phyloP scores from a whole-genome alignment of 208 protist genomes.

The Trypanosoma vivax region DNA sequence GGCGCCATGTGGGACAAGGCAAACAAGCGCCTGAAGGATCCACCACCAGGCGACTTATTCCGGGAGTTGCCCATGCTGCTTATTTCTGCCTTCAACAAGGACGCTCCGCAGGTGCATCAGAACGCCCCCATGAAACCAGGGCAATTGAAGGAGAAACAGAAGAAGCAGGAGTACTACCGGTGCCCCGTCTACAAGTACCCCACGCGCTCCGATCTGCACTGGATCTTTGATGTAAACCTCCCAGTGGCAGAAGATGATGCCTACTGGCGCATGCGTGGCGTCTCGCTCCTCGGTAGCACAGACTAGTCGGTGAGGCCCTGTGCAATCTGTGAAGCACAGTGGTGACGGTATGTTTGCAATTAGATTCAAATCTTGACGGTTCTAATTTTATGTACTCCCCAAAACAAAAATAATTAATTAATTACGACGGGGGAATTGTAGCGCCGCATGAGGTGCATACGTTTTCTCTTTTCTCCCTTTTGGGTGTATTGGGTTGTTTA shows the following conservation, averaged over 20 bases:
- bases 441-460: no score
- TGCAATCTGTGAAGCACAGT: no score
- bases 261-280: slow-evolving; percentile 96
- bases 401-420: no score
- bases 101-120: slow-evolving; percentile 53
- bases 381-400: no score
- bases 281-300: slow-evolving; percentile 83
- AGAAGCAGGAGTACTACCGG: slow-evolving; percentile 91
- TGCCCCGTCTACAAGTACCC: slow-evolving; percentile 98
- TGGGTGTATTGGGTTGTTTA: no score
- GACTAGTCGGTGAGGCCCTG: slow-evolving; percentile 59
- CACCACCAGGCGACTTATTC: slow-evolving; percentile 93
- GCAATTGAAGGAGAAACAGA: slow-evolving; percentile 72
- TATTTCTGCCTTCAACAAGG: slow-evolving; percentile 90
- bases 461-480: no score
- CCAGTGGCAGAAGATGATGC: slow-evolving; percentile 90
- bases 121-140: slow-evolving; percentile 56
- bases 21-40: slow-evolving; percentile 90
- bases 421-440: no score
- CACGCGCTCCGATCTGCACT: slow-evolving; percentile 93
- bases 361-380: no score
- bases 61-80: slow-evolving; percentile 94
- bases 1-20: slow-evolving; percentile 95
- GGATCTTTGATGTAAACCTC: slow-evolving; percentile 96
- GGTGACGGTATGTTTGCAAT: no score